These are phyloP conservation scores for Neopestalotiopsis clavispora DNA, from an alignment of 2,329 filamentous ascomycete species.

Conservation along the genomic window DNA sequence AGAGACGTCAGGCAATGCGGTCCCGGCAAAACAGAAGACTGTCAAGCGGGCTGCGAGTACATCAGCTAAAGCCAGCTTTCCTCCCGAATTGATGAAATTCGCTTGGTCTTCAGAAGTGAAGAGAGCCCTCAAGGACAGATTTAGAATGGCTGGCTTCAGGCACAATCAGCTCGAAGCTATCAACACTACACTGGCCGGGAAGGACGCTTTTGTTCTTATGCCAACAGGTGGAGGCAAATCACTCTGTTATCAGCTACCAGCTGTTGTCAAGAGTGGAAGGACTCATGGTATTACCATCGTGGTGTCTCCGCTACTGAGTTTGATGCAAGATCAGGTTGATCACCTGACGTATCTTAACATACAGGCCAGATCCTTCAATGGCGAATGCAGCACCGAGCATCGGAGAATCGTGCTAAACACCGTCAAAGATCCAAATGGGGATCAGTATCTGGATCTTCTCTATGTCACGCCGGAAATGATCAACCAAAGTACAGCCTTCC, in stretches of 20 bases:
- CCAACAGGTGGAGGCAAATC: slow-evolving; percentile 97
- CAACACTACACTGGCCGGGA: slow-evolving; percentile 85
- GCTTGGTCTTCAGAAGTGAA: slow-evolving; percentile 89
- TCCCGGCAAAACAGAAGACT: slow-evolving; percentile 37
- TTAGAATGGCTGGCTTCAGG: slow-evolving; percentile 85
- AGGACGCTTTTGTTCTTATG: slow-evolving; percentile 96
- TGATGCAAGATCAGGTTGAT: slow-evolving; percentile 96
- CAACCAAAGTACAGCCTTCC: slow-evolving; percentile 75
- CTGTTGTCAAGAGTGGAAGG: slow-evolving; percentile 78
- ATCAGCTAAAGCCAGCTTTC: slow-evolving; percentile 42
- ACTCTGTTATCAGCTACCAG: slow-evolving; percentile 93
- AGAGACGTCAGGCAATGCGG: slow-evolving; percentile 55
- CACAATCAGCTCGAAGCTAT: slow-evolving; percentile 94
- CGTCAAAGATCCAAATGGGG: slow-evolving; percentile 67
- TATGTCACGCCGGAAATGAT: slow-evolving; percentile 99
- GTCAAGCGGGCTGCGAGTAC: slow-evolving; percentile 38
- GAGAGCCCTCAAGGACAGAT: slow-evolving; percentile 78
- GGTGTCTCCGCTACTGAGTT: slow-evolving; percentile 89
- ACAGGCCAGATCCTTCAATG: slow-evolving; percentile 81
- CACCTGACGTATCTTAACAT: slow-evolving; percentile 79
- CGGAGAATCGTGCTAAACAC: slow-evolving; percentile 69
- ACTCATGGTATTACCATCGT: slow-evolving; percentile 90
- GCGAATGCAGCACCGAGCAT: slow-evolving; percentile 69
- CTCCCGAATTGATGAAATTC: slow-evolving; percentile 63
- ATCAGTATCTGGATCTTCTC: slow-evolving; percentile 81